Percentiles rank a stretch among this genome's conserved stretches.
These are phyloP conservation scores for Alternaria hordeiaustralica DNA, from an alignment of 2,329 filamentous ascomycete genomes.

Conservation along the genomic window DNA sequence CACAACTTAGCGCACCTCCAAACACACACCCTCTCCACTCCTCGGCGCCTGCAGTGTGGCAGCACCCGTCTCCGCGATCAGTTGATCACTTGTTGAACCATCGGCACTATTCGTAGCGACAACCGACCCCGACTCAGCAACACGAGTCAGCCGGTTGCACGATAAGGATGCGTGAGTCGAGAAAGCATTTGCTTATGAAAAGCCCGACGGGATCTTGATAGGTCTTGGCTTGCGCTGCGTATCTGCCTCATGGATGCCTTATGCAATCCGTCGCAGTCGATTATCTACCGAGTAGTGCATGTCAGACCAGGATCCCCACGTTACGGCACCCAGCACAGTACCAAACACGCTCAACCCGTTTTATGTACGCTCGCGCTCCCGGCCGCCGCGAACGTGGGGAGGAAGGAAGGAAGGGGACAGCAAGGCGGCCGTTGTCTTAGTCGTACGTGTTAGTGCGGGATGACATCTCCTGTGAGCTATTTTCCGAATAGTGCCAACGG, in stretches of 20 bases:
- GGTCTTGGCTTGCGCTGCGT: background rate
- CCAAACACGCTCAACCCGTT: background rate
- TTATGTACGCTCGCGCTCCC: background rate
- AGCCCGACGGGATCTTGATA: background rate
- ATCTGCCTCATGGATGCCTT: background rate
- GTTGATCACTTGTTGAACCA: background rate
- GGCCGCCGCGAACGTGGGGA: background rate
- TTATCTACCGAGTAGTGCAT: background rate
- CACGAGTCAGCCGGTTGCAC: background rate
- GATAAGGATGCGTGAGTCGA: background rate
- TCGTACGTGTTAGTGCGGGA: background rate
- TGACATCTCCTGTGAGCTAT: background rate
- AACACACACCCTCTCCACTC: background rate
- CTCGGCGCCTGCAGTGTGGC: background rate
- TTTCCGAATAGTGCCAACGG: background rate
- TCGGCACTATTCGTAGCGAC: background rate
- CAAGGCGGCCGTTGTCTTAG: background rate
- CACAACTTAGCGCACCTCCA: background rate
- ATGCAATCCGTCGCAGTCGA: background rate
- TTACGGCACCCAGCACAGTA: background rate
- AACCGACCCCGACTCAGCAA: background rate
- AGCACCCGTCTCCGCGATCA: background rate
- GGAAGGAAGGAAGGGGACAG: background rate
- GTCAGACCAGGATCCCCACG: background rate
- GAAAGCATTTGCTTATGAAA: background rate